Evolutionary conservation across 2,329 filamentous ascomycete genomes (phyloP).

Genomic region (Penicillium palitans): DNA sequence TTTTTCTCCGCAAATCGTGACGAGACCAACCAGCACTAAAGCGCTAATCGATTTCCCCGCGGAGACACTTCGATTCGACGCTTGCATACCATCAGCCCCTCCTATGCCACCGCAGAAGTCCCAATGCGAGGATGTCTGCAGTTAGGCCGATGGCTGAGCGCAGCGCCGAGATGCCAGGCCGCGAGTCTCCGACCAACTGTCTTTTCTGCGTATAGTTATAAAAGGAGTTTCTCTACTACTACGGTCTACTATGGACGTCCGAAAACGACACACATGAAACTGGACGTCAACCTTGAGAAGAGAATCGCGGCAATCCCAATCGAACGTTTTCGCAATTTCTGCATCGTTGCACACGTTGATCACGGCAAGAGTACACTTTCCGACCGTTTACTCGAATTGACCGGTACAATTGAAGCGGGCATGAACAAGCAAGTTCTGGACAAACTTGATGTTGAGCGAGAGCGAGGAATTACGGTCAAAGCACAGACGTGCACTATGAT

Average conservation of each 20-base stretch:
- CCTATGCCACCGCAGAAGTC: conserved; percentile 39
- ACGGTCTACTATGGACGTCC: conserved; percentile 25
- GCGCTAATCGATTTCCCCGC: not conserved
- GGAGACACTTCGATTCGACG: conserved; percentile 5
- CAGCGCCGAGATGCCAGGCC: conserved; percentile 37
- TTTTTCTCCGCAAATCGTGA: conserved; percentile 37
- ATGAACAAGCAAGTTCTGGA: conserved; percentile 94
- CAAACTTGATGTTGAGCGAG: conserved; percentile 93
- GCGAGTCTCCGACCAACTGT: conserved; percentile 32
- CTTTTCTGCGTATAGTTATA: conserved; percentile 21
- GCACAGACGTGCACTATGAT: conserved; percentile 98
- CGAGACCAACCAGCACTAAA: not conserved
- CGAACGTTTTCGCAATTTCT: conserved; percentile 78
- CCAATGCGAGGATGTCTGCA: conserved; percentile 51
- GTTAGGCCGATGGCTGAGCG: conserved; percentile 49
- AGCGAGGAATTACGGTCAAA: conserved; percentile 97
- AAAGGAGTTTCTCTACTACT: conserved; percentile 37
- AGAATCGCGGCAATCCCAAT: conserved; percentile 55
- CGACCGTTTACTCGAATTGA: conserved; percentile 88
- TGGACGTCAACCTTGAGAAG: conserved; percentile 56
- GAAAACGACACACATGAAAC: conserved; percentile 23
- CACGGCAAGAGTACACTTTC: conserved; percentile 97
- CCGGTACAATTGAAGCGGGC: conserved; percentile 84
- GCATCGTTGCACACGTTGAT: conserved; percentile 97
- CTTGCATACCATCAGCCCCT: conserved; percentile 11